phyloP scores from a whole-genome alignment of 192 early-diverging fungal genomes.

The Linnemannia hyalina region DNA sequence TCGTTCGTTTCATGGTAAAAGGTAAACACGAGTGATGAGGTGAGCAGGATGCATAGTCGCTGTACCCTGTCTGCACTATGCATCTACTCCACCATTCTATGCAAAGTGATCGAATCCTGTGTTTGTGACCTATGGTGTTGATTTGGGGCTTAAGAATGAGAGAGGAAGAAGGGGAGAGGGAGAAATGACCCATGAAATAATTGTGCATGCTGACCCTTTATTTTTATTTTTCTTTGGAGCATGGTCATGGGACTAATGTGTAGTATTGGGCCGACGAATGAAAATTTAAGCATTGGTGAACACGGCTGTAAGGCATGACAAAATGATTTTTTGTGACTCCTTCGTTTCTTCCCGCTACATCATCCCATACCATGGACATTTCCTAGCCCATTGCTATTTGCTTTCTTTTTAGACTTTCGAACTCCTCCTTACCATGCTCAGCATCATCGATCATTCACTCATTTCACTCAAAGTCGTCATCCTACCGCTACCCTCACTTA shows the following conservation, averaged over 20 bases:
- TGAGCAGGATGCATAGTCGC: no score
- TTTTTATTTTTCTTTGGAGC: neutral
- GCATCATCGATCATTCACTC: neutral
- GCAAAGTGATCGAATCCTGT: no score
- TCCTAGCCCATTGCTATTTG: neutral
- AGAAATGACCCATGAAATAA: neutral
- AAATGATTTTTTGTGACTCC: no score
- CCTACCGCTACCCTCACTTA: neutral
- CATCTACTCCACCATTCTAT: no score
- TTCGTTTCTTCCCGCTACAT: neutral
- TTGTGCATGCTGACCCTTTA: neutral
- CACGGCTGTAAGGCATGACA: no score
- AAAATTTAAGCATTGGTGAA: no score
- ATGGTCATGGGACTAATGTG: neutral
- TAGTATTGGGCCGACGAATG: no score
- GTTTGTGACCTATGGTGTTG: no score
- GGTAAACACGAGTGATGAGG: no score
- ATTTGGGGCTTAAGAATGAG: no score
- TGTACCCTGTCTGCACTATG: no score
- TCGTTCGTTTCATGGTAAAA: no score
- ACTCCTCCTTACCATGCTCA: neutral
- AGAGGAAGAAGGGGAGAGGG: neutral
- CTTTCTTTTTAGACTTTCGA: neutral
- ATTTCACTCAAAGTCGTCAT: neutral
- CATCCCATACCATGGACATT: neutral